These are phyloP conservation scores for Magnaporthiopsis incrustans DNA, from an alignment of 2,329 filamentous ascomycete species.

Conservation along the genomic window DNA sequence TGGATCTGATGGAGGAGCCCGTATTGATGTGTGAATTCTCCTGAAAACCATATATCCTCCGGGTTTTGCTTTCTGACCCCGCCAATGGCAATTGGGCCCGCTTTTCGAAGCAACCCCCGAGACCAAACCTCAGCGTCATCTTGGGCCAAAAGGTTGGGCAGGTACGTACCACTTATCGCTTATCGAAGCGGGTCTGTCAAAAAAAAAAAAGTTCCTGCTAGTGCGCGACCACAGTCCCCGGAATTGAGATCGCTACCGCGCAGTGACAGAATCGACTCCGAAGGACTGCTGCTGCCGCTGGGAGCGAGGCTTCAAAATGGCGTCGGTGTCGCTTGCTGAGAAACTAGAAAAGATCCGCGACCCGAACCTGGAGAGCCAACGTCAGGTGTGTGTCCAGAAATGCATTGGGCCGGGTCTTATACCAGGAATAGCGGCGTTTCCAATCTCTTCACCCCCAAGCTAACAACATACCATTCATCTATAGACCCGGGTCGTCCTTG, in stretches of 20 bases:
- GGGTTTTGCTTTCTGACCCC: no score
- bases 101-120: no score
- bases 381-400: constrained; percentile 1
- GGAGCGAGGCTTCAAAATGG: constrained; percentile 1
- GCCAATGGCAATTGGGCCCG: no score
- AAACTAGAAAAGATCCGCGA: constrained; percentile 10
- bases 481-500: constrained; percentile 77
- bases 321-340: constrained; percentile 6
- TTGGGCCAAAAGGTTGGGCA: no score
- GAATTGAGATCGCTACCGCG: neutral
- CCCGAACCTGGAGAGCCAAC: constrained; percentile 8
- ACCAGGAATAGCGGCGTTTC: no score
- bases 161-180: no score
- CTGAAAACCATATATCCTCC: no score
- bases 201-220: neutral
- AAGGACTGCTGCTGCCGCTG: neutral
- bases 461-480: neutral
- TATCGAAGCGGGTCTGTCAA: neutral
- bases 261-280: neutral
- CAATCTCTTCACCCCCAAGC: constrained; percentile 5
- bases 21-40: no score
- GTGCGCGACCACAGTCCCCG: neutral
- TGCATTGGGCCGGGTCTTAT: neutral
- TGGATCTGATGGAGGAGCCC: no score
- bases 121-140: no score